phyloP scores from a whole-genome alignment of 2,329 filamentous ascomycete genomes.

The Hirsutella minnesotensis region DNA sequence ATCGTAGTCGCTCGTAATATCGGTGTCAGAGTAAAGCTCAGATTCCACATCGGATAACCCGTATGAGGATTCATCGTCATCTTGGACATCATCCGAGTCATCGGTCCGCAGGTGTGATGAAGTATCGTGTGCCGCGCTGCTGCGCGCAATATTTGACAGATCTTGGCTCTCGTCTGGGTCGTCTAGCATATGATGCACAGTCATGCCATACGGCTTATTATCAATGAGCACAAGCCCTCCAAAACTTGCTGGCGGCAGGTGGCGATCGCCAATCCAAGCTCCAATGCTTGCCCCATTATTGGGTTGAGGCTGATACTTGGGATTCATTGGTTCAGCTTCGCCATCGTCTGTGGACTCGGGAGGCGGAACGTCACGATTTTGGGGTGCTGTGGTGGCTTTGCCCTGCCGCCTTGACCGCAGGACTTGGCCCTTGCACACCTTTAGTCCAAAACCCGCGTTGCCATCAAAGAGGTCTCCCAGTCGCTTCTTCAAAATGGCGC shows the following conservation, averaged over 20 bases:
- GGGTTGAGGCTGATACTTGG: conserved; percentile 66
- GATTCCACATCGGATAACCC: conserved; percentile 53
- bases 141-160: conserved; percentile 16
- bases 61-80: conserved; percentile 41
- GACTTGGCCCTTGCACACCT: conserved; percentile 60
- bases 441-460: conserved; percentile 49
- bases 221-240: conserved; percentile 82
- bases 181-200: conserved; percentile 93
- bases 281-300: conserved; percentile 86
- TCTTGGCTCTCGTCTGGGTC: conserved; percentile 39
- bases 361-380: background rate
- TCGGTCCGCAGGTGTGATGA: conserved; percentile 32
- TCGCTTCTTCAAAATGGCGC: conserved; percentile 57
- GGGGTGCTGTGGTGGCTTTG: conserved; percentile 18
- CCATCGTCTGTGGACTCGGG: conserved; percentile 17
- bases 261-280: conserved; percentile 73
- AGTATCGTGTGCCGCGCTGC: conserved; percentile 26
- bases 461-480: conserved; percentile 54
- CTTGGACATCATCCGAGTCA: conserved; percentile 26
- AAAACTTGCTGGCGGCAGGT: conserved; percentile 82
- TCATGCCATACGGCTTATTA: conserved; percentile 81
- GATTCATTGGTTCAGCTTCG: conserved; percentile 45
- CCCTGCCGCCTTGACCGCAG: conserved; percentile 43
- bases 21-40: conserved; percentile 36
- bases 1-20: conserved; percentile 39